Base-by-base conservation (phyloP, 371 early-diverging fungal species). In the Mucor indicus region DNA sequence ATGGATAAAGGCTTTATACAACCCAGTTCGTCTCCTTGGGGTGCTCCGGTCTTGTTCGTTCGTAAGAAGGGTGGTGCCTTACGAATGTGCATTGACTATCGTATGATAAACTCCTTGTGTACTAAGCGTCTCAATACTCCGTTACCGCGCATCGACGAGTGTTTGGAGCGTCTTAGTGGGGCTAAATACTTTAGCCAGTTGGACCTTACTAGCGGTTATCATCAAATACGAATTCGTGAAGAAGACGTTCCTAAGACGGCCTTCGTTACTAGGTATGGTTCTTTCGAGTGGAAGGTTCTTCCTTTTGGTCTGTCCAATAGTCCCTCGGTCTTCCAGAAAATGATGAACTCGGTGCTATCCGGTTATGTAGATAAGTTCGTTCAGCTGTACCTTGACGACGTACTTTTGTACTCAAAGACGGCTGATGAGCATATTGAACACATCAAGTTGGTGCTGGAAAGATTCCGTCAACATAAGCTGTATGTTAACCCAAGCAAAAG, bases 331-430 rank as follows among this genome's bases (percentile, higher is more conserved):
- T 80, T 77, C 39, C 65, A 72, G 23, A 23, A 50, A 0, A 21
- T 70, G 37, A 79, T 78, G 63, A 45, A 60, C 27, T 4, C 44
- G 0, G 43, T 76, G 0, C 56, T 85, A 0, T 25, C 40, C 0
- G 60, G 62, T 2, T 48, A 54, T 16, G 23, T 71, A 0, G 77
- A 75, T 44, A 50, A 63, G 2, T 76, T 52, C 16, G 29, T 59
- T 2, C 38, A 77, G 0, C 53, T 73, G 1, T 85, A 79, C 29
- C 35, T 85, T 0, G 84, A 87, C 49, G 78, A 84, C 53, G 72
- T 82, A 2, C 50, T 84, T 0, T 74, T 88, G 16, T 84, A 62
- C 44, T 69, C 70, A 2, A 47, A 62, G 12, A 64, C 57, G 11
- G 13, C 29, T n/a, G 36, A 53, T 33, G 8, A 50, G 0, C 38